Conservation (phyloP, 192 early-diverging fungal genomes). For the Backusella luteola region DNA sequence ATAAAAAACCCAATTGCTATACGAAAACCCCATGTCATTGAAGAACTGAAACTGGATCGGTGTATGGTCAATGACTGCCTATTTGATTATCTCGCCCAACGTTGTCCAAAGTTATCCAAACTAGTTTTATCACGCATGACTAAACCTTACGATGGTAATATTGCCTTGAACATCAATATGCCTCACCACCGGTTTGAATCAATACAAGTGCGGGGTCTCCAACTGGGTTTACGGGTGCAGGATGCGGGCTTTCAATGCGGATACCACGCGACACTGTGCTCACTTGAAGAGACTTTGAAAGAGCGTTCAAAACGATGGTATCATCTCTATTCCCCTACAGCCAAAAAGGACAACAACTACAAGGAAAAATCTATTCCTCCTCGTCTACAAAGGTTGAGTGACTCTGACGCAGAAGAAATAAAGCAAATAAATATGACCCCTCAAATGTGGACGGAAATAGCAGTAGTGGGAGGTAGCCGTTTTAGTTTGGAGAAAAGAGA, state of each 20-base stretch:
- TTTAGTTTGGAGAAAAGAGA: neutral
- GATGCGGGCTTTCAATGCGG: slow-evolving; percentile 8
- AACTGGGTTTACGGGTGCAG: slow-evolving; percentile 8
- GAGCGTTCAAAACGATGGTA: slow-evolving; percentile 7
- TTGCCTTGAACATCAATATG: slow-evolving; percentile 4
- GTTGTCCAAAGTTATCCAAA: slow-evolving; percentile 7
- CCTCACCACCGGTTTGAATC: slow-evolving; percentile 3
- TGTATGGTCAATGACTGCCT: neutral
- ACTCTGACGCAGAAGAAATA: neutral
- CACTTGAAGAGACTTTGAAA: slow-evolving; percentile 5
- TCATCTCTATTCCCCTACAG: slow-evolving; percentile 6
- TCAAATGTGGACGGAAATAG: neutral
- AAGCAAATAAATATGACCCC: neutral
- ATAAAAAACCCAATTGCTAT: neutral
- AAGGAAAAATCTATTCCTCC: neutral
- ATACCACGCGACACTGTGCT: neutral
- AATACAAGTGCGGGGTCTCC: neutral
- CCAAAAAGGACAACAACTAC: neutral
- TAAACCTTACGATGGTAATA: slow-evolving; percentile 11
- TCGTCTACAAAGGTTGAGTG: neutral
- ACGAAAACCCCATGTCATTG: neutral
- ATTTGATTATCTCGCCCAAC: neutral
- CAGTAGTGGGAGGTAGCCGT: neutral
- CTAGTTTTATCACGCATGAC: slow-evolving; percentile 1
- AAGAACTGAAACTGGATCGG: neutral